These are phyloP conservation scores for Pleurotus platypus DNA, from an alignment of 768 basidiomycete species.

Conservation along the genomic window DNA sequence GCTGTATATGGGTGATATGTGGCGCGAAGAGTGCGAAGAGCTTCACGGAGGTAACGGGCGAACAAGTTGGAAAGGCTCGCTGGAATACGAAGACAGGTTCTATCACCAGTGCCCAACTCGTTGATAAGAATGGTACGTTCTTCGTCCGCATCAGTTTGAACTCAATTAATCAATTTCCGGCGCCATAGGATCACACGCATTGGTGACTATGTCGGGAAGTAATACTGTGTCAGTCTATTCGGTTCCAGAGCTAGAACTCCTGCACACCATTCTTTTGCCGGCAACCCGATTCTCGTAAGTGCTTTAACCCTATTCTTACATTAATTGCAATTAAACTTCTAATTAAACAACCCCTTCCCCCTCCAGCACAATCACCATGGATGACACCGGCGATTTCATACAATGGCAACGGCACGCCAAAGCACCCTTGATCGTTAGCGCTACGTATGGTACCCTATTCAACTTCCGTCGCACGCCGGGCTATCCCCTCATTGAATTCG, in stretches of 20 bases:
- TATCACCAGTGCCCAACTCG: slow-evolving; percentile 47
- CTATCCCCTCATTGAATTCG: slow-evolving; percentile 50
- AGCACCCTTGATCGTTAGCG: slow-evolving; percentile 30
- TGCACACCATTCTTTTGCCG: slow-evolving; percentile 43
- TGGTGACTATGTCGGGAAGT: slow-evolving; percentile 54
- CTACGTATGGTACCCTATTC: slow-evolving; percentile 57
- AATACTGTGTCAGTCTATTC: slow-evolving; percentile 54
- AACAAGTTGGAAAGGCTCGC: slow-evolving; percentile 63
- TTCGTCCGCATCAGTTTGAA: too few relatives aligned
- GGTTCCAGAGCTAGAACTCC: slow-evolving; percentile 55
- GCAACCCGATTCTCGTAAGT: slow-evolving; percentile 30
- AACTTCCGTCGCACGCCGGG: slow-evolving; percentile 48
- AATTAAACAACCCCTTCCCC: background rate
- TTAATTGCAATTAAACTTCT: background rate
- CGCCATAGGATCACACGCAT: slow-evolving; percentile 42
- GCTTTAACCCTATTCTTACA: background rate
- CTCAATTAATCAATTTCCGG: slow-evolving; percentile 1
- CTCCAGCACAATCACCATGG: slow-evolving; percentile 14
- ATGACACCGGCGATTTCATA: slow-evolving; percentile 51
- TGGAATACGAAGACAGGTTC: slow-evolving; percentile 52
- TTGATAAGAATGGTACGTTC: slow-evolving; percentile 58
- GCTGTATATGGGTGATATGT: slow-evolving; percentile 42
- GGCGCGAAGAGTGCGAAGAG: slow-evolving; percentile 58
- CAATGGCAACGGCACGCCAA: slow-evolving; percentile 33
- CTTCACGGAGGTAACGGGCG: slow-evolving; percentile 58